Evolutionary conservation across 257 asterid species (phyloP).

Genomic region (Przewalskia tangutica): DNA sequence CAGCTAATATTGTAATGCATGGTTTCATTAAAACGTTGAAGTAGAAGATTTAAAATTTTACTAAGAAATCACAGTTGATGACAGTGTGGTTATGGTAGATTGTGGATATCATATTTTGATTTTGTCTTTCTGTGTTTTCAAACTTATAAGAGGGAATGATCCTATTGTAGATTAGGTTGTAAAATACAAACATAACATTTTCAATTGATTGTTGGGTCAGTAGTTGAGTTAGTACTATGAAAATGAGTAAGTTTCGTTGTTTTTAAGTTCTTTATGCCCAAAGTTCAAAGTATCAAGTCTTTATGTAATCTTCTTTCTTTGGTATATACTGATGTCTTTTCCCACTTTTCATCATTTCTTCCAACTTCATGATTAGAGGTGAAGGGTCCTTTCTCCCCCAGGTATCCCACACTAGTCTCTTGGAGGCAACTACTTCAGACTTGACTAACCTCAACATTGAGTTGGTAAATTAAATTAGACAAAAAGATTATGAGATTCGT

Average conservation of each 20-base stretch:
- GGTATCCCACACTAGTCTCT: background rate
- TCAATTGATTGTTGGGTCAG: background rate
- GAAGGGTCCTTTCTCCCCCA: background rate
- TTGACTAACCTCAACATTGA: background rate
- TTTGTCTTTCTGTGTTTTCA: background rate
- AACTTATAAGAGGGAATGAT: background rate
- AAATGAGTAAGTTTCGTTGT: background rate
- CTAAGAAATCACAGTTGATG: background rate
- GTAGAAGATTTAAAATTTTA: background rate
- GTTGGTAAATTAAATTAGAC: background rate
- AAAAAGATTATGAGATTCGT: background rate
- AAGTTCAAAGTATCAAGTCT: background rate
- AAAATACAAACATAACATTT: background rate
- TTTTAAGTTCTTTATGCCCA: background rate
- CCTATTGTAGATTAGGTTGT: background rate
- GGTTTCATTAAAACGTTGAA: background rate
- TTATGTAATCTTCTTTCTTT: background rate
- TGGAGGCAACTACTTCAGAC: background rate
- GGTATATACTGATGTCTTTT: background rate
- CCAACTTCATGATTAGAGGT: background rate
- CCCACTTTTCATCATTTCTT: background rate
- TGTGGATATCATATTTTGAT: background rate
- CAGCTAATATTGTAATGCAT: background rate
- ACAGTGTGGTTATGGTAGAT: background rate
- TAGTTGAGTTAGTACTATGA: background rate